A percentile compares a stretch with the other conserved stretches of the same genome.
phyloP scores from a whole-genome alignment of 192 early-diverging fungal species.

The Dimargaris cristalligena region DNA sequence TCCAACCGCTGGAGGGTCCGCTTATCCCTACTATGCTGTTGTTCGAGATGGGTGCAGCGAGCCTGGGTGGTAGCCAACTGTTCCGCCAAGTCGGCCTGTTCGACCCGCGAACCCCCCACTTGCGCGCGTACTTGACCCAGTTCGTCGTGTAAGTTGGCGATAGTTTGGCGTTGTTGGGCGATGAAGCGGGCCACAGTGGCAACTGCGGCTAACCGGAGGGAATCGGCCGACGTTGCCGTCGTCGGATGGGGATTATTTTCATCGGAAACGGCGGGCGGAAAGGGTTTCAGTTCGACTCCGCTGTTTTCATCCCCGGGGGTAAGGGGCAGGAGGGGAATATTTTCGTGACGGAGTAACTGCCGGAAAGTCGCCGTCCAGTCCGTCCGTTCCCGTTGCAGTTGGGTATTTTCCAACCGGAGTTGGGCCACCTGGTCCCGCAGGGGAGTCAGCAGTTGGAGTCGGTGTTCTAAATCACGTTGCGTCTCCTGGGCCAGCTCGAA shows the following conservation, averaged over 20 bases:
- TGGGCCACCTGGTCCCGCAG: slow-evolving; percentile 25
- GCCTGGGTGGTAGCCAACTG: slow-evolving; percentile 4
- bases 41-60: slow-evolving; percentile 12
- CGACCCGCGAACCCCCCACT: slow-evolving; percentile 16
- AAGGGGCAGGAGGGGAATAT: too few relatives aligned
- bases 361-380: slow-evolving; percentile 28
- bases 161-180: slow-evolving; percentile 27
- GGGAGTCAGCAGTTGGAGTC: slow-evolving; percentile 13
- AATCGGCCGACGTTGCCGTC: background rate
- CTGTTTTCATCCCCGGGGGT: too few relatives aligned
- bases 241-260: slow-evolving; percentile 12
- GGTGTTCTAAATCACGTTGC: slow-evolving; percentile 17
- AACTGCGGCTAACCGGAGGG: slow-evolving; percentile 13
- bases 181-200: too few relatives aligned
- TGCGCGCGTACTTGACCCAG: slow-evolving; percentile 22
- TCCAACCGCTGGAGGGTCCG: slow-evolving; percentile 21
- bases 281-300: too few relatives aligned
- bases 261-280: too few relatives aligned
- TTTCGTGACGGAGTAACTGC: background rate
- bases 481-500: slow-evolving; percentile 20
- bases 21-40: slow-evolving; percentile 14
- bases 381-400: slow-evolving; percentile 31
- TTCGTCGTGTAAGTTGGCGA: slow-evolving; percentile 20
- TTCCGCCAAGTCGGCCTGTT: slow-evolving; percentile 15
- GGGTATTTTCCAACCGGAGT: slow-evolving; percentile 30